Evolutionary conservation across 169 alveolate genomes (phyloP).

Genomic region (Plasmodium malariae): DNA sequence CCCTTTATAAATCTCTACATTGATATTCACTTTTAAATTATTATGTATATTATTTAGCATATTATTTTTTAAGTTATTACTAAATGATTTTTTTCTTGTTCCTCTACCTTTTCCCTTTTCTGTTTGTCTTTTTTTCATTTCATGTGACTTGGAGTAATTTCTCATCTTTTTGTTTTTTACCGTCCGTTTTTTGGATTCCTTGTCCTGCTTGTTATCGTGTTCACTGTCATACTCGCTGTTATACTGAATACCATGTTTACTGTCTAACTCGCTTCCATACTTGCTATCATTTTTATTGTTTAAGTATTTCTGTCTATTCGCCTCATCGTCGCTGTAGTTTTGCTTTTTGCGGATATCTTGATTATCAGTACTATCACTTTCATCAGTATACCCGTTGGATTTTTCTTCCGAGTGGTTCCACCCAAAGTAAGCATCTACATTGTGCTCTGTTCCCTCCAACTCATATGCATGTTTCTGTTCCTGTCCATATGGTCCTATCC

Average conservation of each 20-base stretch:
- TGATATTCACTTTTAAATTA: slow-evolving; percentile 24
- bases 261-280: neutral
- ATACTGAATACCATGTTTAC: neutral
- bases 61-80: neutral
- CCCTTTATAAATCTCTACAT: slow-evolving; percentile 70
- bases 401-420: no score
- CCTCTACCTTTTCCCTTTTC: slow-evolving; percentile 5
- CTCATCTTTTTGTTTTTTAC: neutral
- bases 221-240: neutral
- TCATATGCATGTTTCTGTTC: neutral
- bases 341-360: neutral
- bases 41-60: neutral
- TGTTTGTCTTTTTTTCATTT: neutral
- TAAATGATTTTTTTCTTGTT: neutral
- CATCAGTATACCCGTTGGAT: neutral
- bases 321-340: neutral
- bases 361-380: neutral
- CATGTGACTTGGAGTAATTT: neutral
- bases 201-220: neutral
- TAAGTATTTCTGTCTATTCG: neutral
- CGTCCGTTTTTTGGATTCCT: neutral
- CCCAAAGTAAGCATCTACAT: no score
- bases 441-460: no score
- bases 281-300: neutral
- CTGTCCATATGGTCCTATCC: neutral